These are phyloP conservation scores for Globisporangium solare DNA, from an alignment of 352 stramenopile species.

Conservation along the genomic window DNA sequence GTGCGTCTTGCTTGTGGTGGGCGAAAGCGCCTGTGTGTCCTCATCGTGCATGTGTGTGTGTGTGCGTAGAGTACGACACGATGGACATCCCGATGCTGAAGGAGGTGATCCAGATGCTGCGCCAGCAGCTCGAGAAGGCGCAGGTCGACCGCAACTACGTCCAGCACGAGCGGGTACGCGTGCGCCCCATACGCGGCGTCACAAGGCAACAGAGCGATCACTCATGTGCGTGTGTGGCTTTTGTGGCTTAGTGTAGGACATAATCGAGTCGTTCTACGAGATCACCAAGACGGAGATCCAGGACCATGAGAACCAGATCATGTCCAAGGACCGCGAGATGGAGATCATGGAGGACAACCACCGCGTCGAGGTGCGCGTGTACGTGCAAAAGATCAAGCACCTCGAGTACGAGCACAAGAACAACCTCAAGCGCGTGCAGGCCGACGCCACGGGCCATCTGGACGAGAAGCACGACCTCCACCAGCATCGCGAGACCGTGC, in stretches of 20 bases:
- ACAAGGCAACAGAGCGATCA: no score
- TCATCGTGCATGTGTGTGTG: neutral
- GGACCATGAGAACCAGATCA: constrained; percentile 89
- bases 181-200: neutral
- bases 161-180: constrained; percentile 85
- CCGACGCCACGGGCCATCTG: constrained; percentile 57
- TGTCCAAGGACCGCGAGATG: constrained; percentile 92
- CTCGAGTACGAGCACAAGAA: constrained; percentile 94
- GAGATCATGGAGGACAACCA: constrained; percentile 96
- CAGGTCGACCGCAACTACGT: constrained; percentile 93
- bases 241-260: constrained; percentile 63
- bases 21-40: neutral
- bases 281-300: constrained; percentile 91
- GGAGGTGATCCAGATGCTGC: constrained; percentile 91
- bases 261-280: constrained; percentile 94
- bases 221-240: neutral
- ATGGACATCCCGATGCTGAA: constrained; percentile 93
- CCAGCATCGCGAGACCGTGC: constrained; percentile 47
- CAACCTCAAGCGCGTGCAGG: constrained; percentile 85
- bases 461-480: constrained; percentile 78
- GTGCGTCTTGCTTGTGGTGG: neutral
- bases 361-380: constrained; percentile 89
- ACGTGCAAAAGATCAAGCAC: constrained; percentile 95
- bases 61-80: constrained; percentile 83
- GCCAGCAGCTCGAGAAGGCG: constrained; percentile 88